A percentile compares a stretch with the other conserved stretches of the same genome.
Evolutionary conservation across 805 yeast genomes (phyloP).

Genomic region (Ogataea paradorogensis): DNA sequence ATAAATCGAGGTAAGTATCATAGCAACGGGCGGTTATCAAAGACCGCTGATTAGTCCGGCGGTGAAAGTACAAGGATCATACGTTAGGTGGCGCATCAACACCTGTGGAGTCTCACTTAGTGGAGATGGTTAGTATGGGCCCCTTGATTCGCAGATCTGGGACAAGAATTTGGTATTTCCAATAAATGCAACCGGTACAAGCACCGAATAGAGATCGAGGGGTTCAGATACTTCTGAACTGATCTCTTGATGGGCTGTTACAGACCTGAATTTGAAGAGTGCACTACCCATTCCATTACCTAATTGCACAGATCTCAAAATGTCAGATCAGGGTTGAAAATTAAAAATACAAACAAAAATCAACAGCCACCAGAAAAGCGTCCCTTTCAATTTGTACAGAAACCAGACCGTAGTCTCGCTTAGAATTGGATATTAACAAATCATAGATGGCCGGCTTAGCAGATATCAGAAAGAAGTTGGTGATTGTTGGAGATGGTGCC

Average conservation of each 20-base stretch:
- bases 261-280: conserved; percentile 3
- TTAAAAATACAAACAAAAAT: conserved; percentile 14
- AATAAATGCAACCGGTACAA: neutral
- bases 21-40: neutral
- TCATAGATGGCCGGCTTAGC: conserved; percentile 45
- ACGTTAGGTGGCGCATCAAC: neutral
- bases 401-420: neutral
- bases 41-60: neutral
- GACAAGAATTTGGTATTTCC: neutral
- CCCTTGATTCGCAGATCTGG: neutral
- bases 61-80: neutral
- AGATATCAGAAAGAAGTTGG: conserved; percentile 73
- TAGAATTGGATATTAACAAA: conserved; percentile 3
- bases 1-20: conserved; percentile 3
- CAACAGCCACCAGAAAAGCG: conserved; percentile 11
- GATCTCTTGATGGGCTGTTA: neutral
- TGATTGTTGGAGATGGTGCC: conserved; percentile 96
- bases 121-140: too few relatives aligned
- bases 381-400: conserved; percentile 5
- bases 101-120: neutral
- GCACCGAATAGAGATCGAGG: neutral
- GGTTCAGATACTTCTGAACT: neutral
- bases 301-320: conserved; percentile 2
- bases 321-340: conserved; percentile 13
- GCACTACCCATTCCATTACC: conserved; percentile 9